These are phyloP conservation scores for Hapsidospora chrysogenum DNA, from an alignment of 495 filamentous ascomycete species.

Conservation along the genomic window DNA sequence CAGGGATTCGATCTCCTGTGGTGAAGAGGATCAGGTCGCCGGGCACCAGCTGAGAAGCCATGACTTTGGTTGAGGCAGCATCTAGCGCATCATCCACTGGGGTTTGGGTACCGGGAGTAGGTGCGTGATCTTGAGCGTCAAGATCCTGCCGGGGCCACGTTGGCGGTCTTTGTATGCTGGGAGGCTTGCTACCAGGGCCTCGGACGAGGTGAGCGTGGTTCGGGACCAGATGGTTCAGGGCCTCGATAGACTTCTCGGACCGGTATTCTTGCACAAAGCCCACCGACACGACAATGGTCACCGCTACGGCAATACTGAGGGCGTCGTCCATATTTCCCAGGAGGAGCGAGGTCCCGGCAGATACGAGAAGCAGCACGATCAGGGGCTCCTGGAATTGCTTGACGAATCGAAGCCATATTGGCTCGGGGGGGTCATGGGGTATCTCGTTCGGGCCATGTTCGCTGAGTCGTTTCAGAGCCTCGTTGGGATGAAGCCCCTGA, in stretches of 20 bases:
- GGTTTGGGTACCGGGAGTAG: constrained; percentile 15
- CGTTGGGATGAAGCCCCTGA: constrained; percentile 61
- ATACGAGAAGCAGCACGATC: constrained; percentile 70
- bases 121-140: constrained; percentile 9
- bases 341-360: constrained; percentile 75
- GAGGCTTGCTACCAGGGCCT: constrained; percentile 20
- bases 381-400: constrained; percentile 95
- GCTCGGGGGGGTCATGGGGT: constrained; percentile 82
- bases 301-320: constrained; percentile 82
- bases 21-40: constrained; percentile 88
- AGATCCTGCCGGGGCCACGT: constrained; percentile 26
- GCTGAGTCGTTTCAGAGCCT: constrained; percentile 61
- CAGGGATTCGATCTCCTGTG: constrained; percentile 90
- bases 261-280: constrained; percentile 96
- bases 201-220: constrained; percentile 88
- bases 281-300: constrained; percentile 91
- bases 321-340: constrained; percentile 96
- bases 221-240: constrained; percentile 80
- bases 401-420: constrained; percentile 83
- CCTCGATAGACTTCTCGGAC: constrained; percentile 94
- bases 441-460: constrained; percentile 88
- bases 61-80: constrained; percentile 63
- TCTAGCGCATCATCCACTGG: constrained; percentile 40
- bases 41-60: constrained; percentile 71
- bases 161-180: constrained; percentile 13